Evolutionary conservation across 345 rosid species (phyloP), one percentile per base, ranked within the genome.

Genomic region (Lepidium sativum): DNA sequence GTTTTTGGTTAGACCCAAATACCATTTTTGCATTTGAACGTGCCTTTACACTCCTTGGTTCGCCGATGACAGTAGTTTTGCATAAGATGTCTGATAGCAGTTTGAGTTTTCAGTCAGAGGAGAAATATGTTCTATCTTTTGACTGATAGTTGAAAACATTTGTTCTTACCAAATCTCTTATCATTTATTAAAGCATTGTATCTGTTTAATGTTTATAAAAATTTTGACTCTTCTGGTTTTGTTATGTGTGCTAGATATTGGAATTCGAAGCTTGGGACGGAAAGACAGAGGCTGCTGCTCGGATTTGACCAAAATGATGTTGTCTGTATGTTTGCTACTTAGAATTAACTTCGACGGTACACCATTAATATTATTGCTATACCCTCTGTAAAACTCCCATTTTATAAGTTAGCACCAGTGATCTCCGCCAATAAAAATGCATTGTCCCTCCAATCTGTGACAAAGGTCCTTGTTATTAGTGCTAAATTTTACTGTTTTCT

Each of bases 261-360:
- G 98, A 92, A 84, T 77, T 89, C 98, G 9, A 87, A 90, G 78
- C 91, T 92, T 49, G 89, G 79, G 63, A 87, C 89, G 47, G 97
- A 92, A 70, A 83, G 98, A 78, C 98, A 78, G 67, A 84, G 89
- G 63, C 89, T 92, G 70, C 70, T 92, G 31, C 72, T 69, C 51
- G 80, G 77, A 58, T 87, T 92, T 68, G 77, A 81, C 38, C 79
- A 47, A 67, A 69, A 66, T 31, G 98, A 89, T 51, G 92, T 92
- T 71, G 80, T 92, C 39, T 87, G 95, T 89, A 85, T 66, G 88
- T 78, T 75, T 77, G 74, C 75, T 42, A 61, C 68, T 75, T 69
- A 65, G 75, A 37, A 16, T 49, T 60, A 52, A 40, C 48, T 52
- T 63, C 1, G 17, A 31, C 54, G 60, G 57, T 60, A 70, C 74